Evolutionary conservation across 805 yeast genomes (phyloP).

Genomic region (Metschnikowia henanensis): DNA sequence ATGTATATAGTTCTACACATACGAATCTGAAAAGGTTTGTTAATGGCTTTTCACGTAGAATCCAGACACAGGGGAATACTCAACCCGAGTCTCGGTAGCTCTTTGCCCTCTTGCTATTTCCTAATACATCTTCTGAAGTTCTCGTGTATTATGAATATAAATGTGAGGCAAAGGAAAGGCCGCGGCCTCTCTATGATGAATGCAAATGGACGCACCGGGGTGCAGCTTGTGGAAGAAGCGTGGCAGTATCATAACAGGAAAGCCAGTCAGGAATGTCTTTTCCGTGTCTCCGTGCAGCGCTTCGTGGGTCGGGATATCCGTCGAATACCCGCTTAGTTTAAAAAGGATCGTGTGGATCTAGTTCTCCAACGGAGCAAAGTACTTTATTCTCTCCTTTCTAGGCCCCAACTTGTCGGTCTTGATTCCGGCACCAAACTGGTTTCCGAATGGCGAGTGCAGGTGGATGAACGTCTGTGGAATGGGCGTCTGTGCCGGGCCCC

Average conservation of each 20-base stretch:
- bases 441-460: constrained; percentile 40
- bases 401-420: constrained; percentile 45
- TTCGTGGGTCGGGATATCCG: too few relatives aligned
- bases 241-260: not conserved
- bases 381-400: constrained; percentile 41
- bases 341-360: not conserved
- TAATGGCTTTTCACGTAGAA: too few relatives aligned
- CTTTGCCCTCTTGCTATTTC: not conserved
- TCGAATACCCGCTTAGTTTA: too few relatives aligned
- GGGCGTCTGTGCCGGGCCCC: constrained; percentile 32
- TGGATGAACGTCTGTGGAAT: constrained; percentile 36
- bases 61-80: too few relatives aligned
- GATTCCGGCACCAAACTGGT: constrained; percentile 45
- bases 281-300: too few relatives aligned
- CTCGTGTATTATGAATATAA: constrained; percentile 10
- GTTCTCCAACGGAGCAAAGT: constrained; percentile 38
- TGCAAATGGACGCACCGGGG: constrained; percentile 15
- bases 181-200: constrained; percentile 16
- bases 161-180: constrained; percentile 10
- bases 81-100: too few relatives aligned
- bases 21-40: too few relatives aligned
- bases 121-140: not conserved
- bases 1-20: too few relatives aligned
- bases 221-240: constrained; percentile 1
- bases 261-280: not conserved